Evolutionary conservation across 495 filamentous ascomycete species (phyloP), one percentile per base, ranked within the genome.

Genomic region (Corynascus novoguineensis): DNA sequence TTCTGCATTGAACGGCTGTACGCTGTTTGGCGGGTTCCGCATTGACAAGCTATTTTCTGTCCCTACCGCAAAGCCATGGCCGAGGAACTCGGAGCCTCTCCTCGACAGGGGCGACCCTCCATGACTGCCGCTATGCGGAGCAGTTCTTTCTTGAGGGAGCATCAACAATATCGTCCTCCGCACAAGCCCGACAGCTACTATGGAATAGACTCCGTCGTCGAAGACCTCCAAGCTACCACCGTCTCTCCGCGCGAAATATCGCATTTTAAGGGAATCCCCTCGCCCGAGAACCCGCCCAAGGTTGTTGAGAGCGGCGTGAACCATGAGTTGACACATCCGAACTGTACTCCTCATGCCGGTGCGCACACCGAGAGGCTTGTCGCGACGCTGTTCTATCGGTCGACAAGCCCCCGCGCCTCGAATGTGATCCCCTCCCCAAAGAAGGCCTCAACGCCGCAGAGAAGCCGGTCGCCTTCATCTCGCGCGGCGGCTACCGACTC

Each of bases 81-180:
- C 49, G 66, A 63, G 42, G 60, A 69, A 60, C 64, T 66, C 45
- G 64, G 50, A 50, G 29, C 50, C 50, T 58, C 72, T 51, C 19
- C 65, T 12, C 68, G 61, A 46, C 68, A 64, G 48, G 51, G 45
- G 27, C 71, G 79, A 24, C 79, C 79, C 9, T 73, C 73, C 47
- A 63, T 82, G 59, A 70, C 70, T 27, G 60, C 68, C 21, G 64
- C 69, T 21, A 78, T 87, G 76, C 80, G 83, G 54, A 85, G 83
- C 71, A 79, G 78, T 62, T 88, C 85, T 32, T 88, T 86, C 69
- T 77, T 89, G 34, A 76, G 82, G 47, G 86, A 88, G 54, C 85
- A 88, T 58, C 85, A 88, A 64, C 86, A 89, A 59, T 89, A 89
- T 62, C 86, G 85, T 50, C 80, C 85, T 11, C 81, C 82, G 12